Base-by-base conservation (phyloP, 306 rosid genomes). In the Vigna reflexopilosa region DNA sequence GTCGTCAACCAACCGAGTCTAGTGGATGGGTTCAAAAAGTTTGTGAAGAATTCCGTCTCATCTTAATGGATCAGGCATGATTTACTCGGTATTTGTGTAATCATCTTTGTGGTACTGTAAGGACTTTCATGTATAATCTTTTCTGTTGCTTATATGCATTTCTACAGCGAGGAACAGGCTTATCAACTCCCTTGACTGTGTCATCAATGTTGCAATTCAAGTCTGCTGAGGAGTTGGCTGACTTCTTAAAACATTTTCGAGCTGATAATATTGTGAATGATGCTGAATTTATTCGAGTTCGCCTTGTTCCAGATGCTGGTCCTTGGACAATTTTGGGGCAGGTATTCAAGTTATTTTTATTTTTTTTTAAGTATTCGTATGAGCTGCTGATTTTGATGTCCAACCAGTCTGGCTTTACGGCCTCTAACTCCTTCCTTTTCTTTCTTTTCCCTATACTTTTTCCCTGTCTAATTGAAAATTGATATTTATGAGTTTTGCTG, bases 121-220 rank as follows among this genome's bases (percentile, higher is more conserved):
- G 30, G 42, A 52, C 32, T 17, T 67, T 47, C 45, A 10, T 72
- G 40, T 55, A 38, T 82, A 15, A 66, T 80, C 51, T 78, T 55
- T 75, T 83, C 42, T 51, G 70, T 77, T 72, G 15, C 77, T 64
- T 57, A 42, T 74, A 24, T 26, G 62, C 44, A 77, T 78, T 55
- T 77, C 81, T 89, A 85, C 92, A 95, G 98, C 92, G 98, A 59
- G 98, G 98, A 85, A 91, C 98, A 72, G 98, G 98, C 75, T 91
- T 92, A 85, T 95, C 98, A 7, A 95, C 96, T 85, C 88, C 98
- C 81, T 83, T 92, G 91, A 84, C 91, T 6, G 83, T 87, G 81
- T 95, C 98, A 34, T 92, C 98, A 30, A 89, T 92, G 98, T 81
- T 48, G 17, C 98, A 95, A 82, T 88, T 92, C 70, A 86, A 83